Conservation (phyloP, 2,329 filamentous ascomycete species). For the Raffaelea arxii region DNA sequence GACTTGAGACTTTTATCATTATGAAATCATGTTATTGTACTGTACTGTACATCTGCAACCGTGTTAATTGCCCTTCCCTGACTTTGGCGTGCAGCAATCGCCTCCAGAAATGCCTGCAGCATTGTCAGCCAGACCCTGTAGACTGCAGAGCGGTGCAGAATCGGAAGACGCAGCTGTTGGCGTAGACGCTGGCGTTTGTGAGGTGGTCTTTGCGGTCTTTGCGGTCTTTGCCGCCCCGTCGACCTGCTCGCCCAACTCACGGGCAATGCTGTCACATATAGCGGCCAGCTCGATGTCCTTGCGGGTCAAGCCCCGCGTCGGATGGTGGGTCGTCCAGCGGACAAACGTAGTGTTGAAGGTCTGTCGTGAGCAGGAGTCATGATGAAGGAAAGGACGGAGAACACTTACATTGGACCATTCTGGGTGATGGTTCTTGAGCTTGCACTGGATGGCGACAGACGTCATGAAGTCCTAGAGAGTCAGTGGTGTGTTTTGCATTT, state of each 20-base stretch:
- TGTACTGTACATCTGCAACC: too few species aligned
- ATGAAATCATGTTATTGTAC: too few species aligned
- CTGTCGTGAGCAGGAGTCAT: conserved; percentile 27
- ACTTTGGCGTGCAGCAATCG: conserved; percentile 45
- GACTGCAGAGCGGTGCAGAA: conserved; percentile 21
- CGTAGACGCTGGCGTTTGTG: too few species aligned
- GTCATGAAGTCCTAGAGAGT: conserved; percentile 60
- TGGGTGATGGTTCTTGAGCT: conserved; percentile 60
- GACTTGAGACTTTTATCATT: too few species aligned
- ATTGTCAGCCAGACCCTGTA: conserved; percentile 36
- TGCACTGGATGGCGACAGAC: conserved; percentile 57
- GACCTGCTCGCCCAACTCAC: conserved; percentile 43
- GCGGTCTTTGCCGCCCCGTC: not conserved
- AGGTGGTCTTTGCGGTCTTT: conserved; percentile 11
- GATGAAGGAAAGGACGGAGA: not conserved
- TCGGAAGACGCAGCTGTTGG: too few species aligned
- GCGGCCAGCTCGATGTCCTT: conserved; percentile 54
- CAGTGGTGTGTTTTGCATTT: not conserved
- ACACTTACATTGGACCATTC: conserved; percentile 62
- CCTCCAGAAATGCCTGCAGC: conserved; percentile 35
- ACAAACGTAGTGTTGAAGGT: conserved; percentile 63
- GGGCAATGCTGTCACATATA: conserved; percentile 51
- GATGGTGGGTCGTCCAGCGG: conserved; percentile 64
- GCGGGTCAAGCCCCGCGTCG: conserved; percentile 47
- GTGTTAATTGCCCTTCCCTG: too few species aligned